Base-by-base conservation (phyloP, 306 rosid species). In the Cucurbita maxima region DNA sequence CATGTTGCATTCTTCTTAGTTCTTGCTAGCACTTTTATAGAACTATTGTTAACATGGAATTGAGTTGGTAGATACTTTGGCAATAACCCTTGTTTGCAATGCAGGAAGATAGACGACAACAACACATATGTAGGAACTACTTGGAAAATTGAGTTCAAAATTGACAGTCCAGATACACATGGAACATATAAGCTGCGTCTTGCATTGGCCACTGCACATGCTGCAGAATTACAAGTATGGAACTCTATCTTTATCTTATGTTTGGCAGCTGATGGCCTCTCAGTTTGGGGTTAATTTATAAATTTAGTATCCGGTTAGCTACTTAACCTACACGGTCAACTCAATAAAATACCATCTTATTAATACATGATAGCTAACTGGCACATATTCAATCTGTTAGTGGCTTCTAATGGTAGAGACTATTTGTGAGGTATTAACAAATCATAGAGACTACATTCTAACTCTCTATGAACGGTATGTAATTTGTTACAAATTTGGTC, bases 121-220 rank as follows among this genome's bases (percentile, higher is more conserved):
- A 87, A 87, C 34, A 30, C 34, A 19, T 92, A 86, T 75, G 45
- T 81, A 81, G 88, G 86, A 82, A 85, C 92, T 20, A 89, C 95
- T 41, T 88, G 98, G 98, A 76, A 83, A 81, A 88, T 92, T 55
- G 83, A 78, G 38, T 92, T 92, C 81, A 75, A 71, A 60, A 89
- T 90, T 14, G 84, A 83, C 77, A 0, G 69, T 22, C 88, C 79
- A 19, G 71, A 73, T 56, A 16, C 58, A 3, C 64, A 16, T 3
- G 84, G 77, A 71, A 82, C 77, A 76, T 90, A 81, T 79, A 87
- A 58, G 58, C 82, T 92, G 51, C 87, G 86, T 72, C 40, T 89
- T 43, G 94, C 96, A 75, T 77, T 92, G 18, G 98, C 98, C 12
- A 84, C 96, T 10, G 88, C 81, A 25, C 82, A 88, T 19, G 20